phyloP scores from a whole-genome alignment of 257 asterid species.

The Orobanche coerulescens region DNA sequence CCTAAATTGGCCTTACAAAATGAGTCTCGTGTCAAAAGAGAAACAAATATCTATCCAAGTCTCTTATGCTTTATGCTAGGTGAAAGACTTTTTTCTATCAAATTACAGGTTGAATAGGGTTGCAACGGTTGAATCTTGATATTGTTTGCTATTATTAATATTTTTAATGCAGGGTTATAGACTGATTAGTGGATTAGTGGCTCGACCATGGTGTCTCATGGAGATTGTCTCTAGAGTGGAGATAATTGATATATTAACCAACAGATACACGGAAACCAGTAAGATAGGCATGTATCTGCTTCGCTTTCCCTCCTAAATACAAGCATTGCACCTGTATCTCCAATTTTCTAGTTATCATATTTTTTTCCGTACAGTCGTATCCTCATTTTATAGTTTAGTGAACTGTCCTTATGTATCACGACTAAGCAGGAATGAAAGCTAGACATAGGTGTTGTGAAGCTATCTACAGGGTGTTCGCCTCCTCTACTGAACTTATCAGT shows the following conservation, averaged over 20 bases:
- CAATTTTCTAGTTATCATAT: background rate
- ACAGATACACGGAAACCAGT: slow-evolving; percentile 52
- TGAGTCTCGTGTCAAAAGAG: background rate
- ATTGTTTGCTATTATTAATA: background rate
- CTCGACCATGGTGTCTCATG: slow-evolving; percentile 82
- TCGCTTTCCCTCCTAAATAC: slow-evolving; percentile 3
- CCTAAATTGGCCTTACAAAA: background rate
- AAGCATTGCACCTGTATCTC: background rate
- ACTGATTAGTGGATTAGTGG: slow-evolving; percentile 63
- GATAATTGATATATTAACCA: slow-evolving; percentile 52
- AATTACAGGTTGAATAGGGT: background rate
- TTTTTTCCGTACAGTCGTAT: background rate
- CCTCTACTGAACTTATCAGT: slow-evolving; percentile 45
- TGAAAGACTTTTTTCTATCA: background rate
- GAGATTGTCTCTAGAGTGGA: slow-evolving; percentile 68
- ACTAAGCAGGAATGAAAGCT: slow-evolving; percentile 84
- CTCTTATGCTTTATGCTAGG: background rate
- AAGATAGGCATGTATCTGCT: slow-evolving; percentile 56
- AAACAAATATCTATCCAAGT: background rate
- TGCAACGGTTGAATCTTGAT: background rate
- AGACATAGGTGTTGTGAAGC: slow-evolving; percentile 83
- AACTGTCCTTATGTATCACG: background rate
- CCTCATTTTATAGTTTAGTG: background rate
- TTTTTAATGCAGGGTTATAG: slow-evolving; percentile 61
- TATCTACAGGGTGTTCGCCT: slow-evolving; percentile 42